Percentiles rank a stretch among this genome's conserved stretches.
Evolutionary conservation across 192 early-diverging fungal species (phyloP).

Genomic region (Dissophora ornata): DNA sequence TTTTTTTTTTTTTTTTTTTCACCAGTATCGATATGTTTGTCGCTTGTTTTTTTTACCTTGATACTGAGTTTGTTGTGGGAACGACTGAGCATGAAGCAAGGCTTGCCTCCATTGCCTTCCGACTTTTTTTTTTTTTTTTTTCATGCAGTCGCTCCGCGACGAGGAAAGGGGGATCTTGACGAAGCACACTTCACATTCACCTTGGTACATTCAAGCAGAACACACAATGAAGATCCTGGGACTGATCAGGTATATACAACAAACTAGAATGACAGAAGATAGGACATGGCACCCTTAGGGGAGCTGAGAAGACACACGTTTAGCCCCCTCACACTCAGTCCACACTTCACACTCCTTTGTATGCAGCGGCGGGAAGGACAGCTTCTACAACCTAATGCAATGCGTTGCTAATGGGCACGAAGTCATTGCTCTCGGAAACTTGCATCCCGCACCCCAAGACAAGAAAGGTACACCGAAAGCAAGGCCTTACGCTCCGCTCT

Average conservation of each 20-base stretch:
- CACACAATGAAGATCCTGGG: conserved; percentile 38
- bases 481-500: neutral
- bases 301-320: too few relatives aligned
- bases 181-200: too few relatives aligned
- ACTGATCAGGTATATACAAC: conserved; percentile 38
- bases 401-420: conserved; percentile 94
- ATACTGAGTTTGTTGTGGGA: conserved; percentile 31
- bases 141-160: too few relatives aligned
- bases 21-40: neutral
- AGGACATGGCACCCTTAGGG: neutral
- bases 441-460: conserved; percentile 74
- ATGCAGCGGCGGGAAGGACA: conserved; percentile 97
- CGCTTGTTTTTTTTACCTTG: conserved; percentile 24
- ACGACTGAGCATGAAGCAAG: conserved; percentile 43
- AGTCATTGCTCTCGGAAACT: conserved; percentile 92
- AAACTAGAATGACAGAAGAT: neutral
- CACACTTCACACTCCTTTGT: neutral
- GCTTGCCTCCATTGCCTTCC: conserved; percentile 9
- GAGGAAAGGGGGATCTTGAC: too few relatives aligned
- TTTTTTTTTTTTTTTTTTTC: neutral
- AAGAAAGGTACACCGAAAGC: conserved; percentile 66
- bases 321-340: too few relatives aligned
- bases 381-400: conserved; percentile 95
- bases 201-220: neutral
- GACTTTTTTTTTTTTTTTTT: conserved; percentile 19